Evolutionary conservation across 192 early-diverging fungal species (phyloP), one percentile per base, ranked within the genome.

Genomic region (Dispira parvispora): DNA sequence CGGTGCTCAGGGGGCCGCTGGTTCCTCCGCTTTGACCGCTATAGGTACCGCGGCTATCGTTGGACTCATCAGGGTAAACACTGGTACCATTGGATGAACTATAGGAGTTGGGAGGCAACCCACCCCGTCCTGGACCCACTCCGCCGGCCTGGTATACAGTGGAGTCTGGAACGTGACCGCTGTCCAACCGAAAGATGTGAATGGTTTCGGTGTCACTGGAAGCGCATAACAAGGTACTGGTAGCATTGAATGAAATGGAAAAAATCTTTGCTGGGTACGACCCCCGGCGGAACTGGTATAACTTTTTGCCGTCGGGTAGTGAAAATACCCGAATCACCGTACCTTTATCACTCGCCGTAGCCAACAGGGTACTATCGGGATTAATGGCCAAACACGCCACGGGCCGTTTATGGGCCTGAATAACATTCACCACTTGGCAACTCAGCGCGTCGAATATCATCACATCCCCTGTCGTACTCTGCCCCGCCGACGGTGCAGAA

Each of bases 311-410:
- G 55, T 86, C 78, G 12, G 91, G 87, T 21, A 94, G 80, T 16
- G 88, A 82, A 69, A 92, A 97, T 8, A 99, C 92, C 42, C 96
- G 83, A 63, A 99, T 96, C 0, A 99, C 89, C 1, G 96, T 99
- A 11, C 96, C 96, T 86, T 96, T 96, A 68, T 97, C 94, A 69
- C 89, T 92, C 20, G 92, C 83, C 0, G 94, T 97, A 25, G 96
- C 96, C 28, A 97, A 73, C 78, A 94, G 72, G 0, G 88, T 89
- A n/a, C 96, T 94, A 28, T 93, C 88, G 52, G 80, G 82, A 72
- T 87, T 94, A 69, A 96, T 94, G 11, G 82, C 78, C 58, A 99
- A 78, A 62, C 80, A 86, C 45, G 85, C 83, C 8, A 99, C 77
- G 1, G 91, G 86, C 26, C 81, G 88, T 75, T 99, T 99, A 73